phyloP scores from a whole-genome alignment of 1,284 basidiomycete species.

The Chondrostereum purpureum region DNA sequence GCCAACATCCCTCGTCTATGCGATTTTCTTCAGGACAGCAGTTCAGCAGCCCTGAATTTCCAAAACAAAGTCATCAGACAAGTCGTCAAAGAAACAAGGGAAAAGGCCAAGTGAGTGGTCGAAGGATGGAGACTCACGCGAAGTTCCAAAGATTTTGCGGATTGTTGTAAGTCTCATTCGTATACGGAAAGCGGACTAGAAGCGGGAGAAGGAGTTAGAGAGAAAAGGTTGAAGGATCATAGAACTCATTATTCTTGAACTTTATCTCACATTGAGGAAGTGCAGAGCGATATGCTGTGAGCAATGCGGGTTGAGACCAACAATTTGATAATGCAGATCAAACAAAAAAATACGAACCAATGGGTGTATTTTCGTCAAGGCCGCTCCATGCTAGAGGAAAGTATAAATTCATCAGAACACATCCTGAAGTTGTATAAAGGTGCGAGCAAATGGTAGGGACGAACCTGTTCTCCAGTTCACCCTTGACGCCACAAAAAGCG shows the following conservation, averaged over 20 bases:
- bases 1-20: background rate
- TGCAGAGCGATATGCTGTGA: constrained; percentile 31
- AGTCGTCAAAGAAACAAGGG: background rate
- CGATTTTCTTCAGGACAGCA: constrained; percentile 7
- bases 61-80: constrained; percentile 1
- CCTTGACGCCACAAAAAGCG: too few species aligned
- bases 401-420: constrained; percentile 5
- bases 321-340: constrained; percentile 1
- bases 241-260: too few species aligned
- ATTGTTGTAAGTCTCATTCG: constrained; percentile 56
- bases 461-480: constrained; percentile 54
- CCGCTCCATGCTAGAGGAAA: constrained; percentile 36
- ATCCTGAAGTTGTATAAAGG: background rate
- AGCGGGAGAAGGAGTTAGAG: background rate
- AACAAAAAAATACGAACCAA: constrained; percentile 26
- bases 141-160: constrained; percentile 56
- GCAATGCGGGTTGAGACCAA: constrained; percentile 4
- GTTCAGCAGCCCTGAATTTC: constrained; percentile 5
- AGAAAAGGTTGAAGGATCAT: constrained; percentile 18
- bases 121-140: constrained; percentile 30
- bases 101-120: background rate
- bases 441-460: constrained; percentile 12
- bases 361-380: constrained; percentile 34
- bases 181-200: constrained; percentile 53
- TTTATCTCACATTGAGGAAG: constrained; percentile 27